Base-by-base conservation (phyloP, 2,329 filamentous ascomycete genomes). In the Phaeosphaeria sp. region DNA sequence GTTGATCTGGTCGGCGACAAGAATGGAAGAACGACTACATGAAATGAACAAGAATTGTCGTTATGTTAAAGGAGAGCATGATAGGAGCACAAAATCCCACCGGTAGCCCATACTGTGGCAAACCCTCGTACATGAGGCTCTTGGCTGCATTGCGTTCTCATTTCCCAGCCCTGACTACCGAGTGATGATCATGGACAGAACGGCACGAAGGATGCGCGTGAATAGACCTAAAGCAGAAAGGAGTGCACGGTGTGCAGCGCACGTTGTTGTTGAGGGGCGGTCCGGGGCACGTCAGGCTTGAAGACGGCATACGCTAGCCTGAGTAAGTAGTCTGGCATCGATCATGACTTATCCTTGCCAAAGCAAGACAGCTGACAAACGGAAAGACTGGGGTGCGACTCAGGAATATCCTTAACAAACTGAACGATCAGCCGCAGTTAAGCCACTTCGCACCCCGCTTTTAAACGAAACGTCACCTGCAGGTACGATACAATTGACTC, bases 121-220 rank as follows among this genome's bases (percentile, higher is more conserved):
- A 55, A 55, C 44, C 11, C 20, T 13, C 24, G 13, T 40, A 55
- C 49, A 49, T 55, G 52, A 46, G 39, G 52, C 13, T 17, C 52
- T 55, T 55, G 52, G 52, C 52, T 21, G 46, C 39, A 55, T 55
- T 55, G 36, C 25, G 44, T 27, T 13, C 25, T 55, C 39, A 55
- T 55, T 36, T 55, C 39, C 18, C 44, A 20, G 25, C 42, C 51
- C n/a, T 39, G 25, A 20, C 15, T 45, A 9, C 52, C 18, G 24
- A 22, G 13, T 9, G 45, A 45, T 9, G 52, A 53, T 53, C 51
- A 6, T 42, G 18, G 15, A 42, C 43, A 5, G 17, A 42, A 30
- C 22, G 17, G 30, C 39, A 20, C 17, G 6, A 15, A 24, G 3
- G 20, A 48, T 33, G 44, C 50, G 27, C 25, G 25, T 33, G 20